Conservation (phyloP, 23 red algal species). For the Chondrus crispus region DNA sequence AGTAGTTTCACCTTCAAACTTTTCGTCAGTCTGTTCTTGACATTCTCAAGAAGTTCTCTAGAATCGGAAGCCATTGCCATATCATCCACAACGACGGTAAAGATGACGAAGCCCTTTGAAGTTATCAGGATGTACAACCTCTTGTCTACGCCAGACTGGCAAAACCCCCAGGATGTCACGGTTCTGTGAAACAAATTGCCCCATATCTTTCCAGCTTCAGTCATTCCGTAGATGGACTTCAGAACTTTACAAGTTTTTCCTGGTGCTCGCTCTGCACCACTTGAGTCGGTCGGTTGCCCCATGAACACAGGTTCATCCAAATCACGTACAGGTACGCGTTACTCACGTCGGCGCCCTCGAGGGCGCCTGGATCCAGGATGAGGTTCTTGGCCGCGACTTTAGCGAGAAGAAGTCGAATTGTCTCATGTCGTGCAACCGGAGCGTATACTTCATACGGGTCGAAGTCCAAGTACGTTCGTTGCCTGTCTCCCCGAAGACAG, state of each 20-base stretch:
- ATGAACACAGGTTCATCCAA: not conserved
- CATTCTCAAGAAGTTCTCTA: not conserved
- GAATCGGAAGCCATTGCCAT: not conserved
- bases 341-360: not conserved
- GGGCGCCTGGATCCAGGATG: not conserved
- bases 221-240: not conserved
- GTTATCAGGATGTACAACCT: not conserved
- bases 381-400: not conserved
- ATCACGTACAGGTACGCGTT: not conserved
- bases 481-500: not conserved
- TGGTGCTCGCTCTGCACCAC: not conserved
- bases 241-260: not conserved
- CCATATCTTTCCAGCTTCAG: not conserved
- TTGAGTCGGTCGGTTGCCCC: not conserved
- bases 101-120: not conserved
- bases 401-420: not conserved
- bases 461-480: not conserved
- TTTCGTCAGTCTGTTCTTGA: not conserved
- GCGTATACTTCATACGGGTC: not conserved
- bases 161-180: not conserved
- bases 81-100: not conserved
- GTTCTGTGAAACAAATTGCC: not conserved
- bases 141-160: not conserved
- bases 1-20: not conserved
- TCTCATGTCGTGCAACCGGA: not conserved